phyloP scores from a whole-genome alignment of 148 eudicot species.

The Persicaria tinctoria region DNA sequence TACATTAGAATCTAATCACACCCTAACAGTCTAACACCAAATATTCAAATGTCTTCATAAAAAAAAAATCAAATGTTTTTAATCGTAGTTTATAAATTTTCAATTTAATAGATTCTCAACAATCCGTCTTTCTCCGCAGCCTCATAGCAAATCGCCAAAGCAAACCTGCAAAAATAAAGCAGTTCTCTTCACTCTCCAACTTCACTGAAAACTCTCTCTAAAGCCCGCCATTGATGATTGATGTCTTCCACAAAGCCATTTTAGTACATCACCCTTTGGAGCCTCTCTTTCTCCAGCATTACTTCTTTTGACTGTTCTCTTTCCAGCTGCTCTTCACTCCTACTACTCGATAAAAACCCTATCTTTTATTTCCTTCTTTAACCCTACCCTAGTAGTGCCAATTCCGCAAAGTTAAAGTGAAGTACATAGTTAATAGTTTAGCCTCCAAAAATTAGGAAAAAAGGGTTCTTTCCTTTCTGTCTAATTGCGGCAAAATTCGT shows the following conservation, averaged over 20 bases:
- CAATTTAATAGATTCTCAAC: too few species aligned
- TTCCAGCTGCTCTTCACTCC: neutral
- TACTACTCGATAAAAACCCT: neutral
- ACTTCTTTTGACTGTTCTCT: neutral
- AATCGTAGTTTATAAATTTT: too few species aligned
- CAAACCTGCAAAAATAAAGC: neutral
- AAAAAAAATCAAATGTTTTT: too few species aligned
- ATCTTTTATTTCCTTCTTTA: neutral
- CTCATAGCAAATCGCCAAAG: neutral
- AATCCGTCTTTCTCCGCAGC: neutral
- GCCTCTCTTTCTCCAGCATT: neutral
- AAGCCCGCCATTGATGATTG: neutral
- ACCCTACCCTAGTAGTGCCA: slow-evolving; percentile 2
- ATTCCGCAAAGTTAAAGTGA: neutral
- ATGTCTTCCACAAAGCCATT: slow-evolving; percentile 2
- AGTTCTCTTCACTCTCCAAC: neutral
- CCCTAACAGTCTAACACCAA: too few species aligned
- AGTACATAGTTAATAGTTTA: neutral
- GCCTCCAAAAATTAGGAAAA: neutral
- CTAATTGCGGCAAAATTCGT: neutral
- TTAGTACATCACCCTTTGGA: slow-evolving; percentile 1
- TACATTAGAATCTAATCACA: too few species aligned
- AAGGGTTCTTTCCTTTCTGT: neutral
- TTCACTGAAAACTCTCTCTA: neutral
- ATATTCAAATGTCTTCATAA: too few species aligned